phyloP scores from a whole-genome alignment of 352 stramenopile species.

The Globisporangium yorkense region DNA sequence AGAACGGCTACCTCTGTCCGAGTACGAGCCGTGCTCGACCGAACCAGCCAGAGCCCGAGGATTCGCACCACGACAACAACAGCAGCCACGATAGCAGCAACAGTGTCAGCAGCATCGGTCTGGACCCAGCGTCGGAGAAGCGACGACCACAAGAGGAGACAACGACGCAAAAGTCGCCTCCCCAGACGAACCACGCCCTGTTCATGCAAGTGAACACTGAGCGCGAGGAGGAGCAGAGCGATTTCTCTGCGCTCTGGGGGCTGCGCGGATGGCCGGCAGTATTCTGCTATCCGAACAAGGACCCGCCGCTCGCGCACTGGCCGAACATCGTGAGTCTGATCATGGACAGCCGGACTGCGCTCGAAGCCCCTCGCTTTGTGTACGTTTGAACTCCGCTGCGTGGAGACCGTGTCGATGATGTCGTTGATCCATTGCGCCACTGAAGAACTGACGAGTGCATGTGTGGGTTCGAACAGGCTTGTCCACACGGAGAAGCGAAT shows the following conservation, averaged over 20 bases:
- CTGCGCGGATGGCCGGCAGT: constrained; percentile 76
- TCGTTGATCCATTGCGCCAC: too few relatives aligned
- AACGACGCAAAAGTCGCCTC: constrained; percentile 5
- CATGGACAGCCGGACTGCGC: constrained; percentile 65
- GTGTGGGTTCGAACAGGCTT: constrained; percentile 24
- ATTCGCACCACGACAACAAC: constrained; percentile 9
- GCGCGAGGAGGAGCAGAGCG: constrained; percentile 57
- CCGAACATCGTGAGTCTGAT: constrained; percentile 86
- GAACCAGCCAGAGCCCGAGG: constrained; percentile 11
- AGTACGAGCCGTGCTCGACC: constrained; percentile 16
- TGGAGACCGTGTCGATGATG: too few relatives aligned
- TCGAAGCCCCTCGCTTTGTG: constrained; percentile 49
- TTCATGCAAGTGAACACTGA: constrained; percentile 54
- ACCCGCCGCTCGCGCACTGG: constrained; percentile 68
- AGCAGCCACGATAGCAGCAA: not conserved
- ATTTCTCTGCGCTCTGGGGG: constrained; percentile 79
- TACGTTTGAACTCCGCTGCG: constrained; percentile 20
- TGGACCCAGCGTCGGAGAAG: constrained; percentile 5
- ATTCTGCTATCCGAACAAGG: constrained; percentile 70
- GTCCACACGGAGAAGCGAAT: constrained; percentile 61
- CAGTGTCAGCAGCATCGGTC: not conserved
- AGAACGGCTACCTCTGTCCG: constrained; percentile 73
- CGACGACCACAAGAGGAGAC: constrained; percentile 18
- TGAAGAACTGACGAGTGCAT: not conserved
- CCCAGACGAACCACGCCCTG: constrained; percentile 25